Evolutionary conservation across 2,329 filamentous ascomycete genomes (phyloP).

Genomic region (Fusarium sp.): DNA sequence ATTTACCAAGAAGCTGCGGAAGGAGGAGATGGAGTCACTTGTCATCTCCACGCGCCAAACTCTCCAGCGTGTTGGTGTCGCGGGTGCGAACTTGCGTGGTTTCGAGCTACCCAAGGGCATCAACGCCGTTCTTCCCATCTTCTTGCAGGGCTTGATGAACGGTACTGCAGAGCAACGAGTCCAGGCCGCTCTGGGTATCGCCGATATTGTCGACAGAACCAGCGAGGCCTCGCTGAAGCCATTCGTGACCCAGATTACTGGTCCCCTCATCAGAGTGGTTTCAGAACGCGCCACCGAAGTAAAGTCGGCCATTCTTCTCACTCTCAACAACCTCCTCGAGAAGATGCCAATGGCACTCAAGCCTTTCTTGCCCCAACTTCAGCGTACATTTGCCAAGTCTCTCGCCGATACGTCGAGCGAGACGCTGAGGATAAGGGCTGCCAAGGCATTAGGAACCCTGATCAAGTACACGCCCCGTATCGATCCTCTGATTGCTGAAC

Average conservation of each 20-base stretch:
- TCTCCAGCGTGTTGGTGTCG: conserved; percentile 87
- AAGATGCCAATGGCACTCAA: conserved; percentile 97
- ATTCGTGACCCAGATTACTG: conserved; percentile 97
- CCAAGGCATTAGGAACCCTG: conserved; percentile 92
- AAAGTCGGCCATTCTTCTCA: conserved; percentile 93
- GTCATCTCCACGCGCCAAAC: conserved; percentile 88
- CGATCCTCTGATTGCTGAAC: conserved; percentile 90
- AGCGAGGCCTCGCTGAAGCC: conserved; percentile 89
- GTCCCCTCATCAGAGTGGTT: conserved; percentile 96
- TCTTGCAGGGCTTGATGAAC: conserved; percentile 98
- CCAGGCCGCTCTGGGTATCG: conserved; percentile 91
- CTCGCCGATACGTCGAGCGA: conserved; percentile 95
- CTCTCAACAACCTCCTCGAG: conserved; percentile 93
- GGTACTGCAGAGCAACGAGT: conserved; percentile 92
- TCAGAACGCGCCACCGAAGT: conserved; percentile 97
- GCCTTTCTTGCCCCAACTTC: conserved; percentile 95
- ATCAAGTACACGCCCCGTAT: conserved; percentile 97
- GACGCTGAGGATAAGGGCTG: conserved; percentile 85
- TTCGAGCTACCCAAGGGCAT: conserved; percentile 97
- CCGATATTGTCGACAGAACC: conserved; percentile 94
- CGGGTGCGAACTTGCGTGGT: conserved; percentile 85
- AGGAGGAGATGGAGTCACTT: conserved; percentile 97
- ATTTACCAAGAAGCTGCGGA: conserved; percentile 89
- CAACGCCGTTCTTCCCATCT: conserved; percentile 94
- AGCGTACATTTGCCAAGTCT: conserved; percentile 96